Percentiles rank a stretch among this genome's conserved stretches.
Conservation (phyloP, 169 alveolate genomes). For the Perkinsus chesapeaki region DNA sequence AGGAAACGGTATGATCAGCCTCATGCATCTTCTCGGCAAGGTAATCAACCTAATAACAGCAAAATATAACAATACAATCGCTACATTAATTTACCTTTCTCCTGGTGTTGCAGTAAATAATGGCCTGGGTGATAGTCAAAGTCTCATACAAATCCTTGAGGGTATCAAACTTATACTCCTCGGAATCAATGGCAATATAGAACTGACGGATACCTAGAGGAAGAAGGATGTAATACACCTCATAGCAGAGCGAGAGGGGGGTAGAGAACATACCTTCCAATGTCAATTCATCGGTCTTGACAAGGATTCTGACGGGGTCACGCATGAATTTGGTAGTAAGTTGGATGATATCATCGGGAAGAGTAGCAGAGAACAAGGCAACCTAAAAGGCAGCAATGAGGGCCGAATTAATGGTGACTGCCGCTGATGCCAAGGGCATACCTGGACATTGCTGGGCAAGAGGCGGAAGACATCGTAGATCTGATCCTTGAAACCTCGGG, state of each 20-base stretch:
- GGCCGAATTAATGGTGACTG: conserved; percentile 55
- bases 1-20: conserved; percentile 62
- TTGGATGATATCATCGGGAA: conserved; percentile 91
- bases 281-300: conserved; percentile 94
- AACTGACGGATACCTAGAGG: conserved; percentile 80
- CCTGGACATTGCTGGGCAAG: conserved; percentile 63
- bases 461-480: conserved; percentile 70
- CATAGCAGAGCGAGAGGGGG: background rate
- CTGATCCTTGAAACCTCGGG: conserved; percentile 93
- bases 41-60: no score
- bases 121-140: conserved; percentile 93
- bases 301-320: conserved; percentile 90
- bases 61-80: no score
- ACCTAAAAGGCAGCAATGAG: conserved; percentile 43
- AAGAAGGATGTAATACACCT: background rate
- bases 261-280: conserved; percentile 77
- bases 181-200: conserved; percentile 94
- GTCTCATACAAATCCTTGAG: conserved; percentile 90
- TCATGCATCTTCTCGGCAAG: conserved; percentile 64
- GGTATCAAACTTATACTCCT: conserved; percentile 92
- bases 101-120: conserved; percentile 96
- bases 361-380: conserved; percentile 92
- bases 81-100: no score
- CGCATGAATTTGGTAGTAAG: conserved; percentile 92
- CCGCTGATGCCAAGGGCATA: conserved; percentile 40